Conservation (phyloP, 768 basidiomycete species). For the Boletellus ananiceps region DNA sequence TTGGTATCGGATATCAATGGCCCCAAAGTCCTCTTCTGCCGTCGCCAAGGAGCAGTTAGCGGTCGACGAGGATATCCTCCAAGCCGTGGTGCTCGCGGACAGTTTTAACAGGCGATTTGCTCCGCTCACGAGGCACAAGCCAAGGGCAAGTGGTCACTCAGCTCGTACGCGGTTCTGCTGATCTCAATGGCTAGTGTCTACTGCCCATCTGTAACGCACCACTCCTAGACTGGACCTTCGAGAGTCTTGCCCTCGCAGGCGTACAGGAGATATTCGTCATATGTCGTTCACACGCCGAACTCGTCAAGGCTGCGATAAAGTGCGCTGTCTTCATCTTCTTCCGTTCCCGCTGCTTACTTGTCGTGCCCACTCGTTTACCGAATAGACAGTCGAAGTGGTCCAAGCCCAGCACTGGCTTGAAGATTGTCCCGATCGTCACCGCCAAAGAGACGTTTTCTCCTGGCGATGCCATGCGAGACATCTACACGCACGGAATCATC, state of each 20-base stretch:
- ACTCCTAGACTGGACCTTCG: slow-evolving; percentile 93
- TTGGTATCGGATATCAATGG: slow-evolving; percentile 41
- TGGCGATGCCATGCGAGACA: slow-evolving; percentile 90
- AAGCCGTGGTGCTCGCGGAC: slow-evolving; percentile 94
- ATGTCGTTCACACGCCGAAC: slow-evolving; percentile 85
- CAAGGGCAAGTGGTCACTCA: slow-evolving; percentile 56
- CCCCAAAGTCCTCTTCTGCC: slow-evolving; percentile 50
- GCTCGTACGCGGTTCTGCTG: slow-evolving; percentile 11
- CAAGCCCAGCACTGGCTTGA: slow-evolving; percentile 69
- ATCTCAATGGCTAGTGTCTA: slow-evolving; percentile 57
- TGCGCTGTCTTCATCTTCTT: slow-evolving; percentile 24
- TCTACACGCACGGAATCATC: slow-evolving; percentile 88
- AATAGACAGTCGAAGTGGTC: slow-evolving; percentile 82
- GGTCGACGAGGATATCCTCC: slow-evolving; percentile 75
- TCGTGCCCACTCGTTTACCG: neutral
- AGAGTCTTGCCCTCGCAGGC: slow-evolving; percentile 89
- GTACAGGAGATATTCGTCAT: slow-evolving; percentile 96
- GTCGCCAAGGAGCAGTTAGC: slow-evolving; percentile 59
- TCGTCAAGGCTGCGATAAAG: slow-evolving; percentile 82
- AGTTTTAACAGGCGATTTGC: slow-evolving; percentile 93
- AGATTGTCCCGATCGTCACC: slow-evolving; percentile 80
- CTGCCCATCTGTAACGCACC: slow-evolving; percentile 93
- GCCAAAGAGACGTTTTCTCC: slow-evolving; percentile 84
- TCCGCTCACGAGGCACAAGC: slow-evolving; percentile 83
- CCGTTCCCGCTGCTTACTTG: slow-evolving; percentile 9